phyloP scores from a whole-genome alignment of 1,139 yeast species.

The Suhomyces bribrorum region DNA sequence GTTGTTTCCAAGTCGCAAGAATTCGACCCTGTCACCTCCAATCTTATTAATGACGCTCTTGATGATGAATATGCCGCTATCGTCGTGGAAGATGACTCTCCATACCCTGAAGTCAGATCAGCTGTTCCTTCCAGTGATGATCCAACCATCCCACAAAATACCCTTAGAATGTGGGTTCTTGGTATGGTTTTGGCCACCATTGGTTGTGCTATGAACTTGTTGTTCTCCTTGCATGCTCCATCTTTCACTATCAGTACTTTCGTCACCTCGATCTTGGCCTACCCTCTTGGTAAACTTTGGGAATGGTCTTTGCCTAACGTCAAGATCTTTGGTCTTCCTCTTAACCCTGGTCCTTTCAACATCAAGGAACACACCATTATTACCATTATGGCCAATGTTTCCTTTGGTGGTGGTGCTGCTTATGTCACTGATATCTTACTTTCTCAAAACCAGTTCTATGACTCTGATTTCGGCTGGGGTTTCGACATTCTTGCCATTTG shows the following conservation, averaged over 20 bases:
- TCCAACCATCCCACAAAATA: slow-evolving; percentile 54
- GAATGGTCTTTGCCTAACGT: slow-evolving; percentile 48
- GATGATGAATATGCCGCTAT: slow-evolving; percentile 48
- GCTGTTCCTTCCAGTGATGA: slow-evolving; percentile 67
- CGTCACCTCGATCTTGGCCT: slow-evolving; percentile 60
- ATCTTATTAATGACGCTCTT: slow-evolving; percentile 18
- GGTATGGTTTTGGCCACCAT: slow-evolving; percentile 56
- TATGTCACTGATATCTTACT: slow-evolving; percentile 62
- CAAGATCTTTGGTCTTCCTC: slow-evolving; percentile 41
- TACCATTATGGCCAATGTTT: slow-evolving; percentile 60
- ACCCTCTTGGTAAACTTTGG: slow-evolving; percentile 63
- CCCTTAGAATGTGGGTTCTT: slow-evolving; percentile 60
- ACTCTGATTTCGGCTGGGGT: slow-evolving; percentile 51
- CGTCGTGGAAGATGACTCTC: slow-evolving; percentile 54
- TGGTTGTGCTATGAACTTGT: slow-evolving; percentile 60
- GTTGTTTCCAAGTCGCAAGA: slow-evolving; percentile 36
- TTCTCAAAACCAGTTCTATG: slow-evolving; percentile 54
- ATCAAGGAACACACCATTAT: slow-evolving; percentile 66
- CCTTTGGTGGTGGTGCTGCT: slow-evolving; percentile 62
- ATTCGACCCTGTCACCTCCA: slow-evolving; percentile 39
- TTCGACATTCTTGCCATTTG: slow-evolving; percentile 52
- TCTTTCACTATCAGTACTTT: slow-evolving; percentile 53
- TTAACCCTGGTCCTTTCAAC: slow-evolving; percentile 68
- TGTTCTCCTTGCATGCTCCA: slow-evolving; percentile 63
- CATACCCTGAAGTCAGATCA: slow-evolving; percentile 71